phyloP scores from a whole-genome alignment of 345 rosid genomes.

The Nephelium lappaceum region DNA sequence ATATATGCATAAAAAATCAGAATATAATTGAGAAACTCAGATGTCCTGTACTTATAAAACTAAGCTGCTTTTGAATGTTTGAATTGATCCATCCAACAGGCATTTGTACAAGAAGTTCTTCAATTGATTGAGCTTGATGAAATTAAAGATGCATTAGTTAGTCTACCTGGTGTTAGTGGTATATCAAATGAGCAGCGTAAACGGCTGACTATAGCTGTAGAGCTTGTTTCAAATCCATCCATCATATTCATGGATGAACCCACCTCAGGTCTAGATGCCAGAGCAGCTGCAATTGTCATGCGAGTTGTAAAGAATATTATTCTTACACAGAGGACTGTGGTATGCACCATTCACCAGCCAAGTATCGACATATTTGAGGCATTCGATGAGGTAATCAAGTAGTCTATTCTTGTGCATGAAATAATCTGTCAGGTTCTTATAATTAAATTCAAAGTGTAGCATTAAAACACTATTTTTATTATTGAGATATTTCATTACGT shows the following conservation, averaged over 20 bases:
- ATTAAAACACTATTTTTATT: neutral
- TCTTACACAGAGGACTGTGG: conserved; percentile 47
- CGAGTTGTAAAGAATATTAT: conserved; percentile 57
- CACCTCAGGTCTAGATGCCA: conserved; percentile 64
- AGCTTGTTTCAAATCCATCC: conserved; percentile 61
- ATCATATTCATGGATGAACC: conserved; percentile 72
- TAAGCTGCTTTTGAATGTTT: neutral
- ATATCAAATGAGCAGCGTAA: conserved; percentile 61
- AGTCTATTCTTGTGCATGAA: neutral
- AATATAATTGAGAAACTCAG: too few species aligned
- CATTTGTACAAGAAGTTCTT: conserved; percentile 54
- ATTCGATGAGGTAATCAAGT: conserved; percentile 50
- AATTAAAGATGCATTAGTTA: conserved; percentile 54
- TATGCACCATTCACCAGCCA: conserved; percentile 67
- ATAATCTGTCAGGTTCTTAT: neutral
- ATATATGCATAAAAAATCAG: too few species aligned
- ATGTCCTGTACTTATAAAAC: neutral
- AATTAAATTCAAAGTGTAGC: neutral
- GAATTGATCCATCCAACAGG: conserved; percentile 26
- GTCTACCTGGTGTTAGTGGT: conserved; percentile 47
- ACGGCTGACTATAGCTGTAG: conserved; percentile 61
- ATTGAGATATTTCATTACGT: neutral
- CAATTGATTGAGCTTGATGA: conserved; percentile 54
- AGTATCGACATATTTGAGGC: conserved; percentile 62
- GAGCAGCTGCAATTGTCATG: conserved; percentile 72